phyloP scores from a whole-genome alignment of 108 stramenopile genomes.

The Fragilaria crotonensis region DNA sequence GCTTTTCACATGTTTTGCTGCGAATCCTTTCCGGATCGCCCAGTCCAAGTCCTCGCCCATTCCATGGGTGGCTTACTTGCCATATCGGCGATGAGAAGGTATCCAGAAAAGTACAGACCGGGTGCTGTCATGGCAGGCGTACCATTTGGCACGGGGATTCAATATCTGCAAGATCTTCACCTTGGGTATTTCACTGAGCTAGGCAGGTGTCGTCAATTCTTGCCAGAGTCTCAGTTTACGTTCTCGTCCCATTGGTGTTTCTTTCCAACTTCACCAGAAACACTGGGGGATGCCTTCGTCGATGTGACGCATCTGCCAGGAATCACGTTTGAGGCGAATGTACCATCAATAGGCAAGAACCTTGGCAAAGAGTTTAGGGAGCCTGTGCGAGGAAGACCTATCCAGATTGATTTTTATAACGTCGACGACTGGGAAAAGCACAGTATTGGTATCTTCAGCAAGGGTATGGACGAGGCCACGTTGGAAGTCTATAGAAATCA shows the following conservation, averaged over 20 bases:
- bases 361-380: conserved; percentile 14
- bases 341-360: conserved; percentile 33
- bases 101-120: conserved; percentile 40
- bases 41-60: conserved; percentile 44
- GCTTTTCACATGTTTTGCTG: conserved; percentile 40
- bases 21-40: conserved; percentile 35
- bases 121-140: conserved; percentile 44
- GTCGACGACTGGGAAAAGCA: conserved; percentile 39
- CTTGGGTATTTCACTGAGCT: conserved; percentile 48
- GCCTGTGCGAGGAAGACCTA: conserved; percentile 15
- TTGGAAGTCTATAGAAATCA: conserved; percentile 36
- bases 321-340: conserved; percentile 30
- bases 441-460: conserved; percentile 40
- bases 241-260: conserved; percentile 45
- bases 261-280: conserved; percentile 29
- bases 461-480: conserved; percentile 12
- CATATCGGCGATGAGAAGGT: conserved; percentile 31
- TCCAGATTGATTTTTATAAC: conserved; percentile 33
- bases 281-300: conserved; percentile 30
- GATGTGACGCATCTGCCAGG: conserved; percentile 16
- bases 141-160: conserved; percentile 42
- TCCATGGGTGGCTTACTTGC: conserved; percentile 39
- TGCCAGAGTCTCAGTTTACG: conserved; percentile 33
- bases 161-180: conserved; percentile 48
- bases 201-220: conserved; percentile 43